Base-by-base conservation (phyloP, 2,329 filamentous ascomycete species). In the Talaromyces sp. region DNA sequence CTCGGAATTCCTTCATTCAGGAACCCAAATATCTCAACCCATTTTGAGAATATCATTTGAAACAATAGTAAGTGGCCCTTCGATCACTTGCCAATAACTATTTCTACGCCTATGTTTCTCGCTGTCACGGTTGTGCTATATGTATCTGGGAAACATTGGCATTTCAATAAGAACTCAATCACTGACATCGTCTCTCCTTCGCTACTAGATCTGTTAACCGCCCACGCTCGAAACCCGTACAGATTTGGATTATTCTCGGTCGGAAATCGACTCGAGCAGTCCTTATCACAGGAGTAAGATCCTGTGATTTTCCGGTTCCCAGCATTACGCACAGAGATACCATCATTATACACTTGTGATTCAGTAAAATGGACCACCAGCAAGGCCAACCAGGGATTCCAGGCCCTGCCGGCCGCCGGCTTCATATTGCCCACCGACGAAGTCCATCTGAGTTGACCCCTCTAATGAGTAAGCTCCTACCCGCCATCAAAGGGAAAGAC, bases 361-460 rank as follows among this genome's bases (percentile, higher is more conserved):
- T 58, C 24, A 16, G 52, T 54, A 75, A 72, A 77, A 91, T 91
- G 88, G 88, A 88, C 76, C 87, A 88, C 76, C 87, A 88, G 77
- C 84, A 88, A 79, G 85, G 85, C 73, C 78, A 82, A 72, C 78
- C 79, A 68, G 79, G 79, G 65, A 78, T 79, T 66, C 82, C 83
- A 77, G 93, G 92, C 72, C 91, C 92, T 74, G 82, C 89, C 77
- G 93, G 93, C 76, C 93, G 94, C 77, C 90, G 93, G 78, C 87
- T 98, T 78, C 93, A 98, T 83, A 97, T 98, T 81, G 94, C 94
- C 75, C 94, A 98, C 84, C 90, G 94, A 77, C 90, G 94, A 81
- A 97, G 93, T 82, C 95, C 94, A 70, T 98, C 95, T 72, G 95
- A 98, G 85, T 85, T 98, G 80, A 98, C 94, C 66, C 95, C 94